phyloP scores from a whole-genome alignment of 768 basidiomycete species.

The Lyophyllum atratum region DNA sequence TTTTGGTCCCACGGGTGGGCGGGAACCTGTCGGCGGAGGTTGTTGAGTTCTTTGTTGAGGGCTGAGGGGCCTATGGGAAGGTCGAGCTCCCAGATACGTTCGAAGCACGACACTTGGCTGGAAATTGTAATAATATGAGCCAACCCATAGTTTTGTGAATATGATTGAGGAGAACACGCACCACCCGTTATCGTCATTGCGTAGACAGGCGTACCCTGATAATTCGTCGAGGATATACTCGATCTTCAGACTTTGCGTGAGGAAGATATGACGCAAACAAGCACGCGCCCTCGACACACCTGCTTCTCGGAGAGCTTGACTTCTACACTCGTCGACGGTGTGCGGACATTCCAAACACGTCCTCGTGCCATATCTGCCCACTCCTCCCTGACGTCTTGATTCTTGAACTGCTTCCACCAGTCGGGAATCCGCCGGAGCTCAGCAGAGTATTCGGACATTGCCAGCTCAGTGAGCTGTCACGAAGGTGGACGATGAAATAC shows the following conservation, averaged over 20 bases:
- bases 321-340: conserved; percentile 32
- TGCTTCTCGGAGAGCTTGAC: conserved; percentile 40
- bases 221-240: conserved; percentile 53
- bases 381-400: conserved; percentile 23
- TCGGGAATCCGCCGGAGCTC: conserved; percentile 37
- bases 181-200: conserved; percentile 41
- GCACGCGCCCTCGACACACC: conserved; percentile 24
- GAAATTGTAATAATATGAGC: background rate
- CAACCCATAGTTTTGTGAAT: background rate
- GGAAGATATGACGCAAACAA: background rate
- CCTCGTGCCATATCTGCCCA: conserved; percentile 34
- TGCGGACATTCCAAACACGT: conserved; percentile 33
- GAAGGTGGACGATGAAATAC: background rate
- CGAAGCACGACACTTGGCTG: conserved; percentile 58
- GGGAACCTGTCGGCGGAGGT: conserved; percentile 16
- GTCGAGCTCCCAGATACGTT: conserved; percentile 53
- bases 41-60: conserved; percentile 25
- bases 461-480: conserved; percentile 45
- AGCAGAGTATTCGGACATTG: conserved; percentile 50
- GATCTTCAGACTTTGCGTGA: conserved; percentile 29
- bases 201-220: conserved; percentile 41
- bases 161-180: conserved; percentile 17
- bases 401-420: conserved; percentile 41
- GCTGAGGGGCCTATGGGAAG: conserved; percentile 16
- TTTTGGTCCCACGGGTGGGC: conserved; percentile 15